Evolutionary conservation across 495 filamentous ascomycete genomes (phyloP).

Genomic region (Bombardia bombarda): DNA sequence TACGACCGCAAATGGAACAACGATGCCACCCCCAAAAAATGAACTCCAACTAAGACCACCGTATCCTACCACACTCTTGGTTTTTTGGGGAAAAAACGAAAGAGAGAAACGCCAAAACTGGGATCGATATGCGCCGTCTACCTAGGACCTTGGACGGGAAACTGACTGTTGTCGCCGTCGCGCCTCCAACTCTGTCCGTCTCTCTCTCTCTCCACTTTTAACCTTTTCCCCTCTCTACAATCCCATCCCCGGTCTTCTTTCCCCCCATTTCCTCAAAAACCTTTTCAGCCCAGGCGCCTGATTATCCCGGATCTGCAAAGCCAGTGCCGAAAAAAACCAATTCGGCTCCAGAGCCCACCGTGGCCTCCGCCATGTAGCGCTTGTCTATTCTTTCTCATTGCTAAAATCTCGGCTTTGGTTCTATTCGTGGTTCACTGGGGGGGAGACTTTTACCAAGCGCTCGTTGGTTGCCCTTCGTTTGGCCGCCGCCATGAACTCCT

Average conservation of each 20-base stretch:
- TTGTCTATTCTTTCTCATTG: conserved; percentile 1
- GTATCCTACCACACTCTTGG: no score
- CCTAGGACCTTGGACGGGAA: no score
- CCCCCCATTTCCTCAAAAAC: conserved; percentile 18
- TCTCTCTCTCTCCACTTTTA: not conserved
- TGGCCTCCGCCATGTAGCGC: no score
- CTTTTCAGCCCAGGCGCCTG: conserved; percentile 13
- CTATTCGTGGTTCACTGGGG: no score
- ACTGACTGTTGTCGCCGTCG: no score
- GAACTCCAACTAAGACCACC: no score
- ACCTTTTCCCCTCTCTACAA: conserved; percentile 9
- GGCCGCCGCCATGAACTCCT: not conserved
- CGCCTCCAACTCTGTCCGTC: not conserved
- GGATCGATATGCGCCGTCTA: no score
- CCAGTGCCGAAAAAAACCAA: conserved; percentile 15
- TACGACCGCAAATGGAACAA: not conserved
- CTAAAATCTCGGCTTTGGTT: not conserved
- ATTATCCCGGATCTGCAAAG: conserved; percentile 36
- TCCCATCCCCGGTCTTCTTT: conserved; percentile 2
- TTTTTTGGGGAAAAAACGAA: no score
- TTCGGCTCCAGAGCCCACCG: not conserved
- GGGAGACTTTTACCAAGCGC: no score
- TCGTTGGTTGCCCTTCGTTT: no score
- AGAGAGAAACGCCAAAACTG: no score
- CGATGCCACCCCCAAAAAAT: not conserved